Base-by-base conservation (phyloP, 306 rosid species). In the Prunus armeniaca region DNA sequence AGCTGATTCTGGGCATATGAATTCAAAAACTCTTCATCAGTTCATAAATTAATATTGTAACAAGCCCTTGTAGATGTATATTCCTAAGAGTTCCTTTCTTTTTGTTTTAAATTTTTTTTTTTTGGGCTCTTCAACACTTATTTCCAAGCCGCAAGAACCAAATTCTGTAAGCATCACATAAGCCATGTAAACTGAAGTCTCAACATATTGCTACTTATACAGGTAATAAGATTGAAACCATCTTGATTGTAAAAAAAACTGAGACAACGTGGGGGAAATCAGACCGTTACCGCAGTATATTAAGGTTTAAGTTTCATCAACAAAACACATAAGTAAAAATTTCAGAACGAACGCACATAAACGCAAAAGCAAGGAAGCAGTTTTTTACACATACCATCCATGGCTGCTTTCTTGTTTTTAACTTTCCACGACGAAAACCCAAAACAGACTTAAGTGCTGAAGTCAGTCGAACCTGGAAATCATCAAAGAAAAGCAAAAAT, bases 351-450 rank as follows among this genome's bases (percentile, higher is more conserved):
- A 32, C 61, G 43, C 24, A 27, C 13, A 76, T 27, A 43, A 64
- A 52, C 9, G 38, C 17, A 12, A 51, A 12, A 71, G 27, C 72
- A 24, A 68, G 34, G 24, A 25, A 66, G 7, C 8, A 3, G 17
- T 2, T 18, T 46, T 38, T 66, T 58, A 38, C 28, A 84, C 86
- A 51, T 86, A 90, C 96, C 96, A 78, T 90, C 96, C 93, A 88
- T 90, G 83, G 56, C 76, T 79, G 81, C 82, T 77, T 69, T 73
- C 57, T 65, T 58, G 79, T 66, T n/a, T 30, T 32, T 17, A 79
- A 73, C 68, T 63, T 78, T 80, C 82, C 58, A 54, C 50, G 24
- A 73, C 51, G 25, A 70, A 77, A 73, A 56, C 52, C 46, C 30
- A 72, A 65, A 28, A 62, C 60, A 51, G n/a, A 55, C 51, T 14